Base-by-base conservation (phyloP, 2,329 filamentous ascomycete species). In the Arachnomyces sp. region DNA sequence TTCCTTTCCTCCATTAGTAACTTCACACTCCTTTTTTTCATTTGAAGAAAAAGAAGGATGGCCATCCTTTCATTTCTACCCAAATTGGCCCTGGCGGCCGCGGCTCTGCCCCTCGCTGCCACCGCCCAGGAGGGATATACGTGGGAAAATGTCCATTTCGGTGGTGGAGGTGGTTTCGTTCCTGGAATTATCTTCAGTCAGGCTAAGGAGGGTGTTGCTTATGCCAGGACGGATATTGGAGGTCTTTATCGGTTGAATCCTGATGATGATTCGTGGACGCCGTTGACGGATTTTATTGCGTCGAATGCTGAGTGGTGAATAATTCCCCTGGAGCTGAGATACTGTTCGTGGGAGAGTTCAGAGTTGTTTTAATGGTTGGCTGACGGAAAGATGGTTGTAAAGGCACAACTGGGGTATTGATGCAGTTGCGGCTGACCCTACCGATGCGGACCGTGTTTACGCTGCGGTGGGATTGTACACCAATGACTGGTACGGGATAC, bases 391-490 rank as follows among this genome's bases (percentile, higher is more conserved):
- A 25, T 25, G 20, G 20, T 25, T 25, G 20, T 25, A 25, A 25
- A 25, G 20, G 20, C 20, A 25, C 20, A 25, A 70, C 40, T 79
- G 74, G 74, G 75, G 74, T 4, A 58, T 76, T 9, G 74, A 78
- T 47, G 72, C 74, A 1, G 44, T 79, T 7, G 76, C 20, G 9
- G 9, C 20, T 25, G 75, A 79, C 43, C 70, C 74, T 1, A 61
- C 71, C 17, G 64, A 78, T 37, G 56, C 71, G 2, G 59, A 68
- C 42, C 68, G 70, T 38, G 62, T 79, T 1, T 77, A 74, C 46
- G 64, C 73, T 2, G 73, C 74, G 0, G 65, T 71, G 1, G 74
- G 75, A 41, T 67, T 74, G 63, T 79, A 79, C 53, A 79, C 74
- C n/a, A 78, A 72, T 51, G 60, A 60, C 45, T 78, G 73, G 73